Base-by-base conservation (phyloP, 306 rosid genomes). In the Rubus parviflorus region DNA sequence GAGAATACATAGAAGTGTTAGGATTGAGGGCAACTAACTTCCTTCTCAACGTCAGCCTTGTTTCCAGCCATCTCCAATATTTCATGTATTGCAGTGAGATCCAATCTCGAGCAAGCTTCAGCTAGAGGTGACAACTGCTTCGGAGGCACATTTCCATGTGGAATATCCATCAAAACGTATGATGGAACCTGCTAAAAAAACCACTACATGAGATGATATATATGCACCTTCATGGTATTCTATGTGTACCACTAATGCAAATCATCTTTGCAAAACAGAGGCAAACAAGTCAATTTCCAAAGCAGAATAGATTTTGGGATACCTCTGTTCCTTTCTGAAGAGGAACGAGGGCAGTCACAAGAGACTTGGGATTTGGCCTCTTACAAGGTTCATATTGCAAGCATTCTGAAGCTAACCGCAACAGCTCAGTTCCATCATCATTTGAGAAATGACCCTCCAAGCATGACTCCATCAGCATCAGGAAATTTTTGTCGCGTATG, bases 11-110 rank as follows among this genome's bases (percentile, higher is more conserved):
- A 5, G n/a, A 16, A 15, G 56, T 30, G 13, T 73, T n/a, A 19
- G 68, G 6, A 35, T 8, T 19, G 62, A 73, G 58, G 68, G 78
- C 54, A 75, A 72, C 82, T 64, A 72, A 95, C 98, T 92, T 95
- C 98, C 81, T 89, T 92, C 9, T 92, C 94, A 80, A 92, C 98
- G 76, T 95, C 97, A 74, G 89, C 99, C 88, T 80, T 92, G 86
- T 90, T 90, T 67, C 97, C 97, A 73, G 81, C 83, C 78, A 82
- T 89, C 67, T 84, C 95, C 89, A 95, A 81, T 78, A 90, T 82
- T 86, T 95, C 92, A 77, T 88, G 97, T 57, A 95, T 85, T 35
- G 91, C 93, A 43, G 97, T 91, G 17, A 95, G 91, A 84, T 95
- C 99, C 83, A 90, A 76, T 81, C 96, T 87, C 20, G 87, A 95